A percentile compares a stretch with the other conserved stretches of the same genome.
Conservation (phyloP, 2,329 filamentous ascomycete genomes). For the Botryosphaeria dothidea region DNA sequence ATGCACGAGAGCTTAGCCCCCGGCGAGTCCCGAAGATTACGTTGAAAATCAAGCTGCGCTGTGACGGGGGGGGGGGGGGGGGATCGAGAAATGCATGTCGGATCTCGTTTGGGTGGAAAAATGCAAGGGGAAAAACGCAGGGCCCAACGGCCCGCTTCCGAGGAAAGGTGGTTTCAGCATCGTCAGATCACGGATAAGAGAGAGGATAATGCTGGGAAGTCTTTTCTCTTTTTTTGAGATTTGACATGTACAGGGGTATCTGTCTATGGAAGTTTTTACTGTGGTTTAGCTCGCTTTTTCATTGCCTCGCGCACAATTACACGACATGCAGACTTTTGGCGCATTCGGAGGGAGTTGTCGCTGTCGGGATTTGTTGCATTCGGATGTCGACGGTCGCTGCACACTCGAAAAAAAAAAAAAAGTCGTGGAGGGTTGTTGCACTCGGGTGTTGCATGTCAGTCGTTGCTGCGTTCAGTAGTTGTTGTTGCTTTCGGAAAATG, state of each 20-base stretch:
- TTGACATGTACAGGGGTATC: slow-evolving; percentile 10
- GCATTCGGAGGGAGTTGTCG: background rate
- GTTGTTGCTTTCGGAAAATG: background rate
- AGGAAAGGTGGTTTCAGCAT: background rate
- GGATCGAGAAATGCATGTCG: background rate
- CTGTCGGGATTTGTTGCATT: background rate
- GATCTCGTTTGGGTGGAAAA: background rate
- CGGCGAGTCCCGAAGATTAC: background rate
- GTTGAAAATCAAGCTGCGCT: background rate
- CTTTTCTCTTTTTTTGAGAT: no score
- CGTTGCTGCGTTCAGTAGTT: background rate
- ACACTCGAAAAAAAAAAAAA: no score
- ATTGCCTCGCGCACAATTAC: background rate
- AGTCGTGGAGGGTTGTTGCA: background rate
- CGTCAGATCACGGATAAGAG: background rate
- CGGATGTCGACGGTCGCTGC: background rate
- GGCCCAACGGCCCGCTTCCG: background rate
- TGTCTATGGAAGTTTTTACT: slow-evolving; percentile 1
- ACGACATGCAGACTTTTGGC: no score
- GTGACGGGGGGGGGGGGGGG: no score
- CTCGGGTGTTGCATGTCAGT: background rate
- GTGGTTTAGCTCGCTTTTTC: background rate
- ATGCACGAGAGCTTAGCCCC: background rate
- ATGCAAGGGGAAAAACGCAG: background rate
- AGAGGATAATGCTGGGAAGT: no score